Conservation (phyloP, 2,329 filamentous ascomycete genomes). For the Pyrenochaeta sp. region DNA sequence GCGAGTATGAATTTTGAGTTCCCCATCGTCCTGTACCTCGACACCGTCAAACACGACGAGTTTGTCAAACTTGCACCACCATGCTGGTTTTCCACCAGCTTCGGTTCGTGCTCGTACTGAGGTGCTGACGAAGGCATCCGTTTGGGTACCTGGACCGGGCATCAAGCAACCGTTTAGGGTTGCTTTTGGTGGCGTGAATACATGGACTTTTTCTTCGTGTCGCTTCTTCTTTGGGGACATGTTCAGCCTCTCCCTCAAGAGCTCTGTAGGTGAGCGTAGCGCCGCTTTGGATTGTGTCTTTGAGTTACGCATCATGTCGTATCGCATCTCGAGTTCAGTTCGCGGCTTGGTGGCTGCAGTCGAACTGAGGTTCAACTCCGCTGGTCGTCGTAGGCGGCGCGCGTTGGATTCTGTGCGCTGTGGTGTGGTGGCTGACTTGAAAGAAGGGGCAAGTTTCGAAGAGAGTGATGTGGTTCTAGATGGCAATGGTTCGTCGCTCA, state of each 20-base stretch:
- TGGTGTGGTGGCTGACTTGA: constrained; percentile 8
- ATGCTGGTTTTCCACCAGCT: constrained; percentile 28
- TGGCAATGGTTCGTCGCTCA: constrained; percentile 14
- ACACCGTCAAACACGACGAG: constrained; percentile 44
- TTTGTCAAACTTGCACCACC: constrained; percentile 47
- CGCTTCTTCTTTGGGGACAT: constrained; percentile 25
- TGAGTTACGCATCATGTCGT: constrained; percentile 41
- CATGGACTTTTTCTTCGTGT: constrained; percentile 26
- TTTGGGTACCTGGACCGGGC: constrained; percentile 30
- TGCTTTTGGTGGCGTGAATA: constrained; percentile 36
- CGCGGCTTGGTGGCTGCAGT: constrained; percentile 24
- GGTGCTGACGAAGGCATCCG: constrained; percentile 32
- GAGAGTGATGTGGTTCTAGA: constrained; percentile 19
- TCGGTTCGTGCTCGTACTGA: constrained; percentile 38
- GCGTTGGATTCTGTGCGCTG: constrained; percentile 22
- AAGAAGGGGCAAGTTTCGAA: constrained; percentile 10
- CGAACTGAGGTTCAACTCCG: constrained; percentile 37
- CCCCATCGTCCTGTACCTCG: constrained; percentile 15
- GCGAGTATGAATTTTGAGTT: constrained; percentile 26
- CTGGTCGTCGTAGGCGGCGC: constrained; percentile 34
- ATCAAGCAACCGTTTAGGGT: constrained; percentile 39
- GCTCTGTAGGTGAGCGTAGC: constrained; percentile 41
- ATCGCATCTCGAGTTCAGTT: constrained; percentile 42
- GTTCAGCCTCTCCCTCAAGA: constrained; percentile 39
- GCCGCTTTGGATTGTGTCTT: constrained; percentile 37